Evolutionary conservation across 208 protist genomes (phyloP).

Genomic region (Kentomonas sorsogonicus): DNA sequence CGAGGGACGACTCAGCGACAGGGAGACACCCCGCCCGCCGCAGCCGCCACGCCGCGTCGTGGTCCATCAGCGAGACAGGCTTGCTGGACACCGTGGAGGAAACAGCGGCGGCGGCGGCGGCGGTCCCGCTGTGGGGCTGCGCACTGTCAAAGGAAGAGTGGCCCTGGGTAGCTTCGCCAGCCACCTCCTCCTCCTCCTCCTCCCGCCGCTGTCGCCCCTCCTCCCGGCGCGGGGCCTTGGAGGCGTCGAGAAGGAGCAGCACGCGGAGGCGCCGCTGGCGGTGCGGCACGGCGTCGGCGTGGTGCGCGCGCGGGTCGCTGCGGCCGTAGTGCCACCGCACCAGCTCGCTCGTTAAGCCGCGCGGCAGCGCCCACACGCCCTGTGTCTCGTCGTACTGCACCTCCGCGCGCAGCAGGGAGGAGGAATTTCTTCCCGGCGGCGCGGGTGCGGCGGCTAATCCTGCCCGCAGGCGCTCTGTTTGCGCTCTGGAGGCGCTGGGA

Average conservation of each 20-base stretch:
- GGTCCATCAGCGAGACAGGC: too few relatives aligned
- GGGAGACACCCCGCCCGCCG: too few relatives aligned
- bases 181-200: not conserved
- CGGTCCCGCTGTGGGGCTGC: too few relatives aligned
- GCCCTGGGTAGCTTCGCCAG: too few relatives aligned
- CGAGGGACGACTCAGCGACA: too few relatives aligned
- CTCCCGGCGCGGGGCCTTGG: conserved; percentile 12
- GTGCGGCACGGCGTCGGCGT: conserved; percentile 63
- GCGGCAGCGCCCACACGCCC: conserved; percentile 42
- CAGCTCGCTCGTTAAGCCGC: conserved; percentile 22
- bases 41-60: too few relatives aligned
- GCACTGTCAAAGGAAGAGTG: too few relatives aligned
- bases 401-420: conserved; percentile 41
- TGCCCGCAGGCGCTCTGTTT: not conserved
- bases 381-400: conserved; percentile 52
- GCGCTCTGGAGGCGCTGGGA: not conserved
- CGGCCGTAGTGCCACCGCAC: conserved; percentile 75
- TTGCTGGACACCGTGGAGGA: too few relatives aligned
- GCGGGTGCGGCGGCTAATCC: not conserved
- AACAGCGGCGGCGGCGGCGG: too few relatives aligned
- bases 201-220: not conserved
- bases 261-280: conserved; percentile 38
- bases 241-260: conserved; percentile 65
- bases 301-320: conserved; percentile 79
- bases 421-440: not conserved